These are phyloP conservation scores for Lactarius quietus DNA, from an alignment of 768 basidiomycete genomes.

Conservation along the genomic window DNA sequence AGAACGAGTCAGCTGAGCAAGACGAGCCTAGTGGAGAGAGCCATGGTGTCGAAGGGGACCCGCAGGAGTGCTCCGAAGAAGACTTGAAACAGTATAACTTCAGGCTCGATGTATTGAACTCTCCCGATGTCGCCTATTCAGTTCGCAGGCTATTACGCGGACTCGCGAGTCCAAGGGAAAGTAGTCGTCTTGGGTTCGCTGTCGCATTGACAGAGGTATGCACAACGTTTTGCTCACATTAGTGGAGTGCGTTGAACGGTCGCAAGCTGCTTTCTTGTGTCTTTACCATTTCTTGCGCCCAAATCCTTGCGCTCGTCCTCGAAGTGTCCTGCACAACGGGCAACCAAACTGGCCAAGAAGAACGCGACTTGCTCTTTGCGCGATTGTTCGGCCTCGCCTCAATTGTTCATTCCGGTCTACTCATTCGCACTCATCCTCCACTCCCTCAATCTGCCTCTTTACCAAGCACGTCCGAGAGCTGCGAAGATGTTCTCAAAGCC, in stretches of 20 bases:
- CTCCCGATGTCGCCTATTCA: constrained; percentile 91
- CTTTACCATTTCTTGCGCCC: constrained; percentile 69
- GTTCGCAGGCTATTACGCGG: constrained; percentile 84
- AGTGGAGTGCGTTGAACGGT: constrained; percentile 5
- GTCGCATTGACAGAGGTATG: constrained; percentile 93
- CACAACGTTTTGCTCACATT: constrained; percentile 13
- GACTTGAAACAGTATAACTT: constrained; percentile 42
- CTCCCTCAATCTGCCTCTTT: constrained; percentile 52
- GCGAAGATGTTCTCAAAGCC: constrained; percentile 52
- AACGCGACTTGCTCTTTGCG: constrained; percentile 89
- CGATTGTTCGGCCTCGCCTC: constrained; percentile 87
- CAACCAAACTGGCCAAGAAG: constrained; percentile 86
- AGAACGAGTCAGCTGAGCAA: constrained; percentile 36
- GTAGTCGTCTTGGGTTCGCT: constrained; percentile 91
- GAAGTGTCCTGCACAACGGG: constrained; percentile 68
- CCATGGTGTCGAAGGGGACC: constrained; percentile 16
- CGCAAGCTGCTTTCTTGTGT: constrained; percentile 73
- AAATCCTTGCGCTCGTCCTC: constrained; percentile 71
- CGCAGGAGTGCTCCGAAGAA: constrained; percentile 38
- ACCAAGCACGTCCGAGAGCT: constrained; percentile 57
- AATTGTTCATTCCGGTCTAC: constrained; percentile 79
- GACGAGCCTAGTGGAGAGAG: constrained; percentile 34
- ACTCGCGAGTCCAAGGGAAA: constrained; percentile 87
- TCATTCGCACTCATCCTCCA: constrained; percentile 59
- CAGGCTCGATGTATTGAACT: constrained; percentile 64